phyloP scores from a whole-genome alignment of 208 protist genomes.

The Vickermania ingenoplastis region DNA sequence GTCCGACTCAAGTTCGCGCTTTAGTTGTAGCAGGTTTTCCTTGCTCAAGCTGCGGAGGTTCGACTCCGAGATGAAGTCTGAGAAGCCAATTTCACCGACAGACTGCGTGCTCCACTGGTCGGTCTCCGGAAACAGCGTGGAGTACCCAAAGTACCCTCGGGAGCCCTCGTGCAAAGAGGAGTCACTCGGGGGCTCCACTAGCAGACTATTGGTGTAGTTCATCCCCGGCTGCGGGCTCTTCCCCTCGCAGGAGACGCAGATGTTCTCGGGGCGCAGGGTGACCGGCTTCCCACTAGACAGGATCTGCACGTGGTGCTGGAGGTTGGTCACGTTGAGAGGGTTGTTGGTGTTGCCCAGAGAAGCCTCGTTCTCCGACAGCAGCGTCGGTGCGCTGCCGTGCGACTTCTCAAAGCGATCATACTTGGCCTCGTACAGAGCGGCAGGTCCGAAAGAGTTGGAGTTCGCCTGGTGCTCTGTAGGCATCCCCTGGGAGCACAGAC shows the following conservation, averaged over 20 bases:
- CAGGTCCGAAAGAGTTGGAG: background rate
- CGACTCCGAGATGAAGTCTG: background rate
- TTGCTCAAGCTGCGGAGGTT: background rate
- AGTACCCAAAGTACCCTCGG: background rate
- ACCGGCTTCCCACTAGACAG: background rate
- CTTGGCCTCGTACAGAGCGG: too few relatives aligned
- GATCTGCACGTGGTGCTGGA: background rate
- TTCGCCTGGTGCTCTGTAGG: background rate
- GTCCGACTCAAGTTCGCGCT: background rate
- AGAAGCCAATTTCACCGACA: background rate
- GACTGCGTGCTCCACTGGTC: background rate
- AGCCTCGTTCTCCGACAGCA: background rate
- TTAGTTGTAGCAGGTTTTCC: background rate
- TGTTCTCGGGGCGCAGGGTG: background rate
- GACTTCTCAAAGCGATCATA: background rate
- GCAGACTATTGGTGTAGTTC: background rate
- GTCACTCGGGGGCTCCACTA: background rate
- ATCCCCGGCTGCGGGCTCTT: background rate
- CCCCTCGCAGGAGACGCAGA: background rate
- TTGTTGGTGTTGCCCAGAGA: background rate
- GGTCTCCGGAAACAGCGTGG: background rate
- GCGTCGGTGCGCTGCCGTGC: background rate
- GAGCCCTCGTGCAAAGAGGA: background rate
- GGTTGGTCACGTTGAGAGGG: background rate
- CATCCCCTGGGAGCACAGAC: background rate